Evolutionary conservation across 1,139 yeast genomes (phyloP).

Genomic region (Torulaspora globosa): DNA sequence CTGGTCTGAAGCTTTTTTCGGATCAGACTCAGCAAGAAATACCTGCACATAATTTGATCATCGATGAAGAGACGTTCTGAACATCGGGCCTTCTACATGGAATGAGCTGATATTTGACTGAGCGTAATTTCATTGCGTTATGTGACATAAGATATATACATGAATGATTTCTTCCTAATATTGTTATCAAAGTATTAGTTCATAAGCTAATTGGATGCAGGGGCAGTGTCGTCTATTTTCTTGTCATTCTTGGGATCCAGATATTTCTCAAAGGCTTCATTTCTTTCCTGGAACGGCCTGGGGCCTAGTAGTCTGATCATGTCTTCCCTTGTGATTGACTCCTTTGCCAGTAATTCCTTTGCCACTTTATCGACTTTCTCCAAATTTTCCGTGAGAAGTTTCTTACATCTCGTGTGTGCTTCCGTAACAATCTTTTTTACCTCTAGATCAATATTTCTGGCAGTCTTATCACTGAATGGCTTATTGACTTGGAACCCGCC

Average conservation of each 20-base stretch:
- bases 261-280: slow-evolving; percentile 92
- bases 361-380: slow-evolving; percentile 82
- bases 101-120: not conserved
- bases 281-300: slow-evolving; percentile 84
- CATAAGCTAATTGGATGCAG: slow-evolving; percentile 4
- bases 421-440: slow-evolving; percentile 75
- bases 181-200: slow-evolving; percentile 2
- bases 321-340: slow-evolving; percentile 84
- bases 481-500: slow-evolving; percentile 57
- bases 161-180: slow-evolving; percentile 2
- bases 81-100: not conserved
- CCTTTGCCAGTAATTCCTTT: slow-evolving; percentile 73
- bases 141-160: slow-evolving; percentile 8
- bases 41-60: slow-evolving; percentile 30
- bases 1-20: not conserved
- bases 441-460: slow-evolving; percentile 73
- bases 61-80: slow-evolving; percentile 36
- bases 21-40: slow-evolving; percentile 8
- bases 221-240: slow-evolving; percentile 5
- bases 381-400: slow-evolving; percentile 63
- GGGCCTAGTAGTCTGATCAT: slow-evolving; percentile 84
- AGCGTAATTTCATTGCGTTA: slow-evolving; percentile 4
- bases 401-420: slow-evolving; percentile 67
- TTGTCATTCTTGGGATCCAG: slow-evolving; percentile 33
- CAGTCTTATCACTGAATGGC: slow-evolving; percentile 89